phyloP scores from a whole-genome alignment of 1,284 basidiomycete genomes.

The Amylostereum areolatum region DNA sequence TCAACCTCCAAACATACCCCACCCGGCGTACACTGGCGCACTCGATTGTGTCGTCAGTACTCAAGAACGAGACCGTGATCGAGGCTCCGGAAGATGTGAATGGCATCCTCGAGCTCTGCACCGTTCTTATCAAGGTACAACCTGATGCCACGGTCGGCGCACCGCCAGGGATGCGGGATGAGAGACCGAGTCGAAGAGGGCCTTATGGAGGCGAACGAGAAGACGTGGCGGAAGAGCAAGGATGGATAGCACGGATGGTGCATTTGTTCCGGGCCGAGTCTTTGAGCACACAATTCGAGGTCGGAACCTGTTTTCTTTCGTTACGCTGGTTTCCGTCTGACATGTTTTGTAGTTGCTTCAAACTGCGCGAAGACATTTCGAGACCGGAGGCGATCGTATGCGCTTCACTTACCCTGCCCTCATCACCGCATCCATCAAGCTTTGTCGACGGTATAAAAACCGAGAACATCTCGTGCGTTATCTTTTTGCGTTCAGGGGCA shows the following conservation, averaged over 20 bases:
- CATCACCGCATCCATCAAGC: constrained; percentile 85
- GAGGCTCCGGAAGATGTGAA: constrained; percentile 88
- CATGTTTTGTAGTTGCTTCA: constrained; percentile 62
- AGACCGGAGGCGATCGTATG: constrained; percentile 89
- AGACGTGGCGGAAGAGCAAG: constrained; percentile 94
- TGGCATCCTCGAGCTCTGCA: constrained; percentile 85
- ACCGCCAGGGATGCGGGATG: constrained; percentile 38
- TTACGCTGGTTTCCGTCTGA: constrained; percentile 5
- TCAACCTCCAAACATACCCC: constrained; percentile 80
- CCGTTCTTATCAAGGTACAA: constrained; percentile 87
- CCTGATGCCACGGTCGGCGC: constrained; percentile 52
- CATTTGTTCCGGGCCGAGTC: constrained; percentile 87
- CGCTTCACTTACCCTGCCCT: constrained; percentile 92
- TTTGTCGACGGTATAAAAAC: constrained; percentile 84
- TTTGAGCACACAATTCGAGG: constrained; percentile 82
- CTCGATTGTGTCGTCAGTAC: constrained; percentile 84
- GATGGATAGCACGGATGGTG: constrained; percentile 95
- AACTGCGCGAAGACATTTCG: constrained; percentile 82
- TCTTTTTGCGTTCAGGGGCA: too few relatives aligned
- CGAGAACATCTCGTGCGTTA: constrained; percentile 59
- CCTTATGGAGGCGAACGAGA: constrained; percentile 62
- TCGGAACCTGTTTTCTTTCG: constrained; percentile 27
- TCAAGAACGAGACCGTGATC: constrained; percentile 92
- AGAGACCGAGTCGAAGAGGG: constrained; percentile 39
- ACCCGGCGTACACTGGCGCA: constrained; percentile 88